Evolutionary conservation across 345 rosid genomes (phyloP).

Genomic region (Corchorus capsularis): DNA sequence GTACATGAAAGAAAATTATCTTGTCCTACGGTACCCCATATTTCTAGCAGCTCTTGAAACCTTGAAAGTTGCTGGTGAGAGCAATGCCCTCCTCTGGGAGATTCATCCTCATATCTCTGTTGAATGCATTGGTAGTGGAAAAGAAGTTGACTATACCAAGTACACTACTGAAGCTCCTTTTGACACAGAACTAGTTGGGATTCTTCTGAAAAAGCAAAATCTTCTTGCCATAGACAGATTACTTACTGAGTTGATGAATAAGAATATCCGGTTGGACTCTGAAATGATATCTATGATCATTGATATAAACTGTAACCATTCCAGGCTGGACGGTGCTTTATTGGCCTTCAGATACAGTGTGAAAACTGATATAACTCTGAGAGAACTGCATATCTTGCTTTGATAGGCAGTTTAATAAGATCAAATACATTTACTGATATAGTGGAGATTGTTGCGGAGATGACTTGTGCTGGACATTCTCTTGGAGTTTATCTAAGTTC

Average conservation of each 20-base stretch:
- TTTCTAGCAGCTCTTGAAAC: conserved; percentile 59
- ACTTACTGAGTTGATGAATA: conserved; percentile 45
- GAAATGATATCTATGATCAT: conserved; percentile 51
- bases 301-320: conserved; percentile 40
- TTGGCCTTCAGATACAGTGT: conserved; percentile 63
- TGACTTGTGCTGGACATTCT: conserved; percentile 57
- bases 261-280: conserved; percentile 42
- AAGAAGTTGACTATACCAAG: conserved; percentile 16
- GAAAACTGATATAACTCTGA: conserved; percentile 46
- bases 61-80: conserved; percentile 47
- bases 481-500: conserved; percentile 63
- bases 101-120: conserved; percentile 65
- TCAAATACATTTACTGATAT: conserved; percentile 40
- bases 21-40: conserved; percentile 69
- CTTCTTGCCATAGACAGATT: conserved; percentile 58
- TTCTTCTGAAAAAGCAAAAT: conserved; percentile 68
- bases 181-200: conserved; percentile 47
- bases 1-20: conserved; percentile 56
- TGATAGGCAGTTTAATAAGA: conserved; percentile 60
- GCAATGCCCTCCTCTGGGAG: conserved; percentile 58
- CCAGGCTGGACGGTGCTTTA: conserved; percentile 58
- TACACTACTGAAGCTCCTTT: conserved; percentile 31
- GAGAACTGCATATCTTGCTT: conserved; percentile 56
- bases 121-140: conserved; percentile 30
- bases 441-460: conserved; percentile 49